Evolutionary conservation across 305 asterid species (phyloP).

Genomic region (Striga hermonthica): DNA sequence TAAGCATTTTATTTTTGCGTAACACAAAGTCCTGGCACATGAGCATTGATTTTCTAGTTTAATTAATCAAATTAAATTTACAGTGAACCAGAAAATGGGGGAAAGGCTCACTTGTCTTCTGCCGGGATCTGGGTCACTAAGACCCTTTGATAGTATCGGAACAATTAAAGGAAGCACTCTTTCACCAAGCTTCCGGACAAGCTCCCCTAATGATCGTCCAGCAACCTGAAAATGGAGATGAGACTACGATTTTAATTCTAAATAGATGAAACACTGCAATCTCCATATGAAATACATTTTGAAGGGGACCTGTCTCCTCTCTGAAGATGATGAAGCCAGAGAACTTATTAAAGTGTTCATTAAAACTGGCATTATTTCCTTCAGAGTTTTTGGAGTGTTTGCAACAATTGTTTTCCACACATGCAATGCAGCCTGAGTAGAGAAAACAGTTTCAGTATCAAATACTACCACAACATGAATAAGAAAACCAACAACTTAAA

Average conservation of each 20-base stretch:
- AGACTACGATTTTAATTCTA: conserved; percentile 19
- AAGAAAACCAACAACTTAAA: conserved; percentile 28
- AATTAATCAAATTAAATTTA: neutral
- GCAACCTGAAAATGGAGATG: conserved; percentile 65
- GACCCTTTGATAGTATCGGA: conserved; percentile 91
- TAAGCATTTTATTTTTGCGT: too few species aligned
- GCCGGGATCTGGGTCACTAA: conserved; percentile 72
- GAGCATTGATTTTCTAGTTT: neutral
- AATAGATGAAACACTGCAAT: conserved; percentile 27
- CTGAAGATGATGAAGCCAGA: conserved; percentile 92
- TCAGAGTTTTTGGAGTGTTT: conserved; percentile 96
- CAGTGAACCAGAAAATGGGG: conserved; percentile 22
- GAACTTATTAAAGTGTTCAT: conserved; percentile 93
- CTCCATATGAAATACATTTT: conserved; percentile 22
- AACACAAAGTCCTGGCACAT: too few species aligned
- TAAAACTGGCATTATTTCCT: conserved; percentile 96
- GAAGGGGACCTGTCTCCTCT: conserved; percentile 84
- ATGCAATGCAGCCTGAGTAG: conserved; percentile 88
- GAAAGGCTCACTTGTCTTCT: conserved; percentile 80
- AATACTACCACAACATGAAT: conserved; percentile 28
- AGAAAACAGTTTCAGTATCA: conserved; percentile 28
- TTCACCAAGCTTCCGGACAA: conserved; percentile 99
- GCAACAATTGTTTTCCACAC: conserved; percentile 99
- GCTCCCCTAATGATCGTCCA: conserved; percentile 96
- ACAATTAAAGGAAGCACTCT: conserved; percentile 95